phyloP scores from a whole-genome alignment of 2,329 filamentous ascomycete species.

The Fusarium sp. region DNA sequence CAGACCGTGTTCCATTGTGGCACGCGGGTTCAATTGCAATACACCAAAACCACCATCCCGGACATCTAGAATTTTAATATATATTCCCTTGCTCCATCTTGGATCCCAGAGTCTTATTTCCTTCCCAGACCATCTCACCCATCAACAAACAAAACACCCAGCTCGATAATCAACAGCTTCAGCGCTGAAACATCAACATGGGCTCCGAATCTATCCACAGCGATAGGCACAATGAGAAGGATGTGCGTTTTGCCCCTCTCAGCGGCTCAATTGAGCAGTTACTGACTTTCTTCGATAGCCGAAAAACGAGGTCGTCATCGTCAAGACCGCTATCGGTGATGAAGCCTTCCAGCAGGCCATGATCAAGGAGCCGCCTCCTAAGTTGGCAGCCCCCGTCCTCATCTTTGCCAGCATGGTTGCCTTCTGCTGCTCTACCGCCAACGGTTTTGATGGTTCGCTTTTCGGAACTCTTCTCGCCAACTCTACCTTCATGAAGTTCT shows the following conservation, averaged over 20 bases:
- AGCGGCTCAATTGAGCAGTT: not conserved
- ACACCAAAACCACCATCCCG: constrained; percentile 1
- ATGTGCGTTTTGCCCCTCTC: not conserved
- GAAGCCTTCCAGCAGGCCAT: constrained; percentile 45
- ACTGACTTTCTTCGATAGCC: not conserved
- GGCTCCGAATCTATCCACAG: constrained; percentile 33
- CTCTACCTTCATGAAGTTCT: constrained; percentile 60
- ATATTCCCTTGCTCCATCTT: constrained; percentile 18
- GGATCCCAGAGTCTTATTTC: not conserved
- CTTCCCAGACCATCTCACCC: constrained; percentile 10
- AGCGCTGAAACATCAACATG: constrained; percentile 30
- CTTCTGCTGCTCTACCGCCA: constrained; percentile 46
- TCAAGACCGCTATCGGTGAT: constrained; percentile 42
- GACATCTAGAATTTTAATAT: constrained; percentile 14
- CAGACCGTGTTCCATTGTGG: constrained; percentile 36
- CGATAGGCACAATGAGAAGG: constrained; percentile 30
- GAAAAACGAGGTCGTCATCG: constrained; percentile 22
- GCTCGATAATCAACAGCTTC: not conserved
- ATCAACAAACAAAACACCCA: constrained; percentile 1
- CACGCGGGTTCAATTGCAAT: not conserved
- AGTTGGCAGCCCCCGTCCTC: constrained; percentile 29
- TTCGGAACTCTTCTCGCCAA: constrained; percentile 59
- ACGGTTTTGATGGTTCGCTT: constrained; percentile 61
- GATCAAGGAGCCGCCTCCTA: constrained; percentile 46
- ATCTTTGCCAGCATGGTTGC: constrained; percentile 41